Base-by-base conservation (phyloP, 1,284 basidiomycete genomes). In the Phaffia rhodozyma region DNA sequence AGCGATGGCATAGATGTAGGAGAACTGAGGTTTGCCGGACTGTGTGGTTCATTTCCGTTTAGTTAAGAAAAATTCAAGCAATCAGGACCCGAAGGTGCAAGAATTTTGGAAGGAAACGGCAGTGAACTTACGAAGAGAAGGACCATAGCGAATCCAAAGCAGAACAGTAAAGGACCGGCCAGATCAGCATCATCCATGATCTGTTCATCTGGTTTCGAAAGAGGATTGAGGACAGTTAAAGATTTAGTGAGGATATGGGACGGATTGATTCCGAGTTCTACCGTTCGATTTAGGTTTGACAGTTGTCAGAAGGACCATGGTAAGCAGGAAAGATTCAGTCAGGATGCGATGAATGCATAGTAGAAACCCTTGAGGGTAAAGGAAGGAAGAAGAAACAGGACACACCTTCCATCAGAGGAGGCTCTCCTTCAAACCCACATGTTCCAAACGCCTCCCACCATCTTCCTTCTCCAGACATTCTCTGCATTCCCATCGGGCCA, bases 101-200 rank as follows among this genome's bases (percentile, higher is more conserved):
- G 29, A 56, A 7, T 43, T 11, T 11, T 43, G 32, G 38, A 20
- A 9, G 55, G 56, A 21, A n/a, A 56, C 21, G n/a, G 29, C 1
- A 47, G 23, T 50, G 16, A 3, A 84, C 90, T 72, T 68, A 94
- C 92, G 67, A 97, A 83, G 56, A 97, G 82, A 5, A 97, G 81
- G 72, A 89, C 91, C 58, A 87, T 86, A 20, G 86, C 94, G 75
- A 98, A 97, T 71, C 90, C 90, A 73, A 78, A 89, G 72, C 87
- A 87, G 78, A 97, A 97, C 18, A 97, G 83, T 54, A 98, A 82
- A 6, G 96, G 96, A 0, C 96, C 96, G 11, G 94, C 93, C 32
- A 99, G 81, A 77, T 99, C 96, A 51, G 94, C 92, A 72, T 99
- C 96, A 76, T 99, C 96, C 96, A 99, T 99, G 70, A 99, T 97